A percentile compares a stretch with the other conserved stretches of the same genome.
Evolutionary conservation across 2,329 filamentous ascomycete genomes (phyloP).

Genomic region (Keithomyces neogunnii): DNA sequence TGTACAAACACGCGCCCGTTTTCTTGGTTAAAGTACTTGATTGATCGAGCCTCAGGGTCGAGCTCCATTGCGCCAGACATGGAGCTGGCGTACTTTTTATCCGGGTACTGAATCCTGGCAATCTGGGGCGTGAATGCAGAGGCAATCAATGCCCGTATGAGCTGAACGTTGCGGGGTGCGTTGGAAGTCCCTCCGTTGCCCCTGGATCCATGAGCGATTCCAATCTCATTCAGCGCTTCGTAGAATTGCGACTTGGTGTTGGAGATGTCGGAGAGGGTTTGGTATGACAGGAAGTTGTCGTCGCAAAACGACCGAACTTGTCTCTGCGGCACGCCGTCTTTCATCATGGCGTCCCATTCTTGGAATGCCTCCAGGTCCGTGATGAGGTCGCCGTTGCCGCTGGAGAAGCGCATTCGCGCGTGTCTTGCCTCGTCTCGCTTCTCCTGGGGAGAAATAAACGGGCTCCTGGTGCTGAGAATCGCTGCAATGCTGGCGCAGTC

Average conservation of each 20-base stretch:
- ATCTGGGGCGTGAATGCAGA: conserved; percentile 78
- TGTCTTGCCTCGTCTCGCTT: conserved; percentile 75
- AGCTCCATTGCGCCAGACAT: conserved; percentile 85
- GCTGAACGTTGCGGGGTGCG: conserved; percentile 27
- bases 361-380: conserved; percentile 81
- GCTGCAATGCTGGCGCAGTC: conserved; percentile 82
- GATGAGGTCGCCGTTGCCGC: conserved; percentile 76
- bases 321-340: conserved; percentile 48
- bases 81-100: conserved; percentile 88
- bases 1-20: conserved; percentile 88
- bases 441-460: conserved; percentile 77
- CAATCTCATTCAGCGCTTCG: conserved; percentile 75
- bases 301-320: conserved; percentile 72
- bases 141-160: conserved; percentile 63
- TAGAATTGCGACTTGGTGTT: conserved; percentile 83
- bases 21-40: conserved; percentile 86
- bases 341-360: conserved; percentile 64
- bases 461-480: conserved; percentile 81
- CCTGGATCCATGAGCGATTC: conserved; percentile 51
- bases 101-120: conserved; percentile 83
- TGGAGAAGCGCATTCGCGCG: conserved; percentile 65
- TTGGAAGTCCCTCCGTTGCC: conserved; percentile 24
- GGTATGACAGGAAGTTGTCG: conserved; percentile 73
- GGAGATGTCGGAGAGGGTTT: conserved; percentile 80
- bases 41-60: conserved; percentile 83